These are phyloP conservation scores for Alternaria infectoria DNA, from an alignment of 2,329 filamentous ascomycete species.

Conservation along the genomic window DNA sequence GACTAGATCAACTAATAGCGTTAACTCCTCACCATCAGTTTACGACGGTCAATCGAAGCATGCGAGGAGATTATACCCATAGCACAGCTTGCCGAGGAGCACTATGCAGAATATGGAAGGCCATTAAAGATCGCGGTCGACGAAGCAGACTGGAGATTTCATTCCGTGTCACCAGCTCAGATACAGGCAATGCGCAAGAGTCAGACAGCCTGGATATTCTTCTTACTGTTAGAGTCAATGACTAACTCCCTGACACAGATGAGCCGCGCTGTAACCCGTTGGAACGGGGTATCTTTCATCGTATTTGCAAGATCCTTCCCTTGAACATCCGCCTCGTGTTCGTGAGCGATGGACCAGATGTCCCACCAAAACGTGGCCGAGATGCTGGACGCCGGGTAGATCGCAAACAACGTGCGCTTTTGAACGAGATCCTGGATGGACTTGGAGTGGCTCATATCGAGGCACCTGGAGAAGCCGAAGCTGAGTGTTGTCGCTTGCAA, in stretches of 20 bases:
- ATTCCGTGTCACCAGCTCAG: conserved; percentile 40
- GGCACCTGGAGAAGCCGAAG: conserved; percentile 56
- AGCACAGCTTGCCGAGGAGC: conserved; percentile 45
- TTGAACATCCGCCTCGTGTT: conserved; percentile 60
- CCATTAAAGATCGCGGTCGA: conserved; percentile 51
- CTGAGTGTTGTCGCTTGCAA: conserved; percentile 50
- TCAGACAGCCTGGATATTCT: no score
- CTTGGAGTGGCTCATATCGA: conserved; percentile 51
- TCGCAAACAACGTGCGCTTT: not conserved
- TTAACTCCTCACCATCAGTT: no score
- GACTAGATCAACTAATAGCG: no score
- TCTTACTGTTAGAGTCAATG: no score
- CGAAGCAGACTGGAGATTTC: conserved; percentile 52
- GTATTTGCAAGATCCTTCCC: conserved; percentile 53
- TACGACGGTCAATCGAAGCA: conserved; percentile 30
- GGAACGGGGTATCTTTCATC: conserved; percentile 39
- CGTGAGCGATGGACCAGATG: conserved; percentile 60
- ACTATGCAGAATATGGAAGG: conserved; percentile 40
- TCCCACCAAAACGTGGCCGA: conserved; percentile 41
- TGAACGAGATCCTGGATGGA: conserved; percentile 15
- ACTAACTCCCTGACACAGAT: no score
- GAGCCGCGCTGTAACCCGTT: no score
- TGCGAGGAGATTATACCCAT: conserved; percentile 40
- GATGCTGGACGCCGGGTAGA: conserved; percentile 44
- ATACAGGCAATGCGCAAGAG: no score